Evolutionary conservation across 306 rosid species (phyloP).

Genomic region (Glycine tomentella): DNA sequence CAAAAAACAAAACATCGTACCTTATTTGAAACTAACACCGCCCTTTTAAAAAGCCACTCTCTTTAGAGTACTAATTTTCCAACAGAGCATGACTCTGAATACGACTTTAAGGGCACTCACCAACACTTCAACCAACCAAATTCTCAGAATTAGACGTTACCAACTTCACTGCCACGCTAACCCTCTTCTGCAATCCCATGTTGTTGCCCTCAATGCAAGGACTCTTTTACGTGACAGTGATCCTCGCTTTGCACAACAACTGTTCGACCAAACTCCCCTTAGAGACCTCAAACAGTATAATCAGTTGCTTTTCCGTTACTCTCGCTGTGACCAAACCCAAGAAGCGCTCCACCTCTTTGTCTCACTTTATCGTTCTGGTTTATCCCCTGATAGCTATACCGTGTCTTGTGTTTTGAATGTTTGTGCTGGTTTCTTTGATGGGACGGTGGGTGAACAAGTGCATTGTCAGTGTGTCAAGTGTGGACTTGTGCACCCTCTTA

Average conservation of each 20-base stretch:
- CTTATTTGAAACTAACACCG: background rate
- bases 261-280: conserved; percentile 68
- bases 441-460: conserved; percentile 64
- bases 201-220: background rate
- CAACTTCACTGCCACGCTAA: conserved; percentile 14
- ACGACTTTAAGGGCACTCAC: conserved; percentile 45
- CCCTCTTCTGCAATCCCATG: conserved; percentile 1
- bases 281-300: conserved; percentile 49
- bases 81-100: conserved; percentile 46
- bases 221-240: no score
- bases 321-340: conserved; percentile 53
- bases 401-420: conserved; percentile 66
- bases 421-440: conserved; percentile 64
- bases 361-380: conserved; percentile 52
- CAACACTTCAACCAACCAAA: conserved; percentile 38
- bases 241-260: conserved; percentile 45
- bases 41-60: background rate
- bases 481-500: conserved; percentile 65
- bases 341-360: conserved; percentile 61
- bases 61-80: background rate
- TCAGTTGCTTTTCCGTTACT: conserved; percentile 60
- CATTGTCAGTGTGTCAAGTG: conserved; percentile 75
- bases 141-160: conserved; percentile 35
- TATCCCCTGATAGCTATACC: conserved; percentile 54
- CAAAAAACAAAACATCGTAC: no score